phyloP scores from a whole-genome alignment of 2,329 filamentous ascomycete genomes.

The Clarireedia sp. region DNA sequence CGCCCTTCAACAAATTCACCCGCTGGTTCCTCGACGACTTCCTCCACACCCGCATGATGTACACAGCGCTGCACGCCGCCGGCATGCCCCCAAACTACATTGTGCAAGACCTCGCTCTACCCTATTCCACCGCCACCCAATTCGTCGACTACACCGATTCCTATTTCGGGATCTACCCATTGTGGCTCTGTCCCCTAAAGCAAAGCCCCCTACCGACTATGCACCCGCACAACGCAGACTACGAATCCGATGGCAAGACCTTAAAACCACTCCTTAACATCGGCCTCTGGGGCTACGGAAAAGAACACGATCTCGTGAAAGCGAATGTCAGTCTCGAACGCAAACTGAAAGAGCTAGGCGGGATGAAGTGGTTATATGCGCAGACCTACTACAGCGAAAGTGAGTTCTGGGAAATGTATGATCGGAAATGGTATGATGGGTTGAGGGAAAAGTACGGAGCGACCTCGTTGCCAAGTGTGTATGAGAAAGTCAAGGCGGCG shows the following conservation, averaged over 20 bases:
- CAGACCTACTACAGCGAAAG: constrained; percentile 73
- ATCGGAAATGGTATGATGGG: constrained; percentile 50
- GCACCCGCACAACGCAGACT: constrained; percentile 25
- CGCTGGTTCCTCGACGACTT: constrained; percentile 52
- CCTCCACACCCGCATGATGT: constrained; percentile 54
- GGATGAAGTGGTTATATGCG: constrained; percentile 82
- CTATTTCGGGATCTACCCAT: constrained; percentile 41
- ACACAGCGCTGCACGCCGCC: constrained; percentile 52
- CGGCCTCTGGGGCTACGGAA: constrained; percentile 81
- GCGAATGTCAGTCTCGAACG: constrained; percentile 66
- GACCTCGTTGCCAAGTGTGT: constrained; percentile 54
- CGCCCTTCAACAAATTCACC: constrained; percentile 51
- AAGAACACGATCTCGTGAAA: constrained; percentile 52
- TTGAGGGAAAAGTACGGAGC: constrained; percentile 57
- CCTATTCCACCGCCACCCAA: constrained; percentile 40
- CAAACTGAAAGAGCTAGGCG: constrained; percentile 60
- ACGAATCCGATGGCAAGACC: constrained; percentile 22
- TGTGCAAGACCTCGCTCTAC: constrained; percentile 55
- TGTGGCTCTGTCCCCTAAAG: constrained; percentile 51
- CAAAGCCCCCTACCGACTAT: constrained; percentile 28
- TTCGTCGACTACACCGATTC: constrained; percentile 46
- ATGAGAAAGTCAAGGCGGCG: constrained; percentile 57
- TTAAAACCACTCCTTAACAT: constrained; percentile 49
- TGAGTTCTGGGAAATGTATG: constrained; percentile 62
- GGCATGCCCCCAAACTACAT: constrained; percentile 48